A percentile compares a stretch with the other conserved stretches of the same genome.
phyloP scores from a whole-genome alignment of 2,329 filamentous ascomycete genomes.

The Dactylellina sp. region DNA sequence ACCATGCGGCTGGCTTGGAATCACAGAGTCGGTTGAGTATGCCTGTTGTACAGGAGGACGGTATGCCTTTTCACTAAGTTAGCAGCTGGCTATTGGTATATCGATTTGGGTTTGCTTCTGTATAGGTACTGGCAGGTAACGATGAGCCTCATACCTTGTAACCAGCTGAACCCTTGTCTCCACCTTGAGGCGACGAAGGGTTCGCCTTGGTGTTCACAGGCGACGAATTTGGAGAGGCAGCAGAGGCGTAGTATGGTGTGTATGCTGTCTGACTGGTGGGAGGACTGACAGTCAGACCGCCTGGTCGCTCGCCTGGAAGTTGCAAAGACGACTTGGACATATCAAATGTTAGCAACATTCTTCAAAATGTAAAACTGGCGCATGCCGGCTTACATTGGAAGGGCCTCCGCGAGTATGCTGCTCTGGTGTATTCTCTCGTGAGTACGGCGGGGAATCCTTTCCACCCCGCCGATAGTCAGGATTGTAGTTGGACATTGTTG shows the following conservation, averaged over 20 bases:
- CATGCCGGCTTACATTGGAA: conserved; percentile 31
- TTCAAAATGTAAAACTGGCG: no score
- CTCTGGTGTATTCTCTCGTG: conserved; percentile 49
- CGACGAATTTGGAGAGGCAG: conserved; percentile 38
- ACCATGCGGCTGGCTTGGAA: conserved; percentile 54
- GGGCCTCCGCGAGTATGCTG: conserved; percentile 27
- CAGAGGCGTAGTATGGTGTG: conserved; percentile 40
- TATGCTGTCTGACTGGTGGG: conserved; percentile 39
- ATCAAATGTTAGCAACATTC: no score
- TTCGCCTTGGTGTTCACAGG: conserved; percentile 49
- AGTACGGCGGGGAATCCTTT: conserved; percentile 42
- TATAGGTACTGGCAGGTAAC: no score
- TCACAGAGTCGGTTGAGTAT: conserved; percentile 55
- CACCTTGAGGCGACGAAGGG: conserved; percentile 41
- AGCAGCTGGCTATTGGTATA: no score
- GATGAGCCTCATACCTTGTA: conserved; percentile 53
- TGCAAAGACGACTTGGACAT: conserved; percentile 37
- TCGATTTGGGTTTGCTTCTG: no score
- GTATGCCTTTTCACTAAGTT: conserved; percentile 41
- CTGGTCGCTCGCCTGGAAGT: conserved; percentile 33
- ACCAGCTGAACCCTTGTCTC: conserved; percentile 16
- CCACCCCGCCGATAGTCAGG: conserved; percentile 42
- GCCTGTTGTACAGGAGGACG: conserved; percentile 54
- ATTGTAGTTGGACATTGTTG: conserved; percentile 54
- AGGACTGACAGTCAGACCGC: conserved; percentile 30